Evolutionary conservation across 2,329 filamentous ascomycete species (phyloP), one percentile per base, ranked within the genome.

Genomic region (Colletotrichum agaves): DNA sequence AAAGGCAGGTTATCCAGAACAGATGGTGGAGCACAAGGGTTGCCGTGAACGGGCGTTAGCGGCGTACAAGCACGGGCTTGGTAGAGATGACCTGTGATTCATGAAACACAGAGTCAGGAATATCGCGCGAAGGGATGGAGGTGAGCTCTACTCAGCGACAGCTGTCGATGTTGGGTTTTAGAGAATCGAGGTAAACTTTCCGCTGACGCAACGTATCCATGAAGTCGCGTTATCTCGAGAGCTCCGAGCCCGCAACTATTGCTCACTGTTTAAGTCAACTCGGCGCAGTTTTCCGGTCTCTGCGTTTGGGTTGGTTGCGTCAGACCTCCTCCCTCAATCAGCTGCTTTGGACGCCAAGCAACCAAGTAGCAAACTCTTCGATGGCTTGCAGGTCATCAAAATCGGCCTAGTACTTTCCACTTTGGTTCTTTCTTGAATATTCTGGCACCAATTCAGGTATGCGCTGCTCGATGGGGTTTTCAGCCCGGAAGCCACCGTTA

Each of bases 1-100:
- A 79, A 90, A 86, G 78, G 84, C 82, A 7, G 91, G 91, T 0
- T 97, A 97, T 75, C 93, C 93, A 0, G 82, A 83, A 76, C 87
- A 88, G 8, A 90, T 95, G 71, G 92, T 97, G 1, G 86, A 91
- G 44, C 94, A 97, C 77, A 91, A 90, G 74, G 82, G 82, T 12
- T 86, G 87, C 59, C 86, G 93, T 66, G 88, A 91, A 59, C 84
- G 87, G 71, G 91, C 91, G 31, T 79, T 96, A 75, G 81, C 79
- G 61, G 87, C 88, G 71, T 97, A 94, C 76, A 95, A 94, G 78
- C 82, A 82, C 41, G 90, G 87, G 0, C 77, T 90, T 7, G 49
- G 50, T 7, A 47, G 60, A 82, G 84, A 53, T 73, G 69, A 74
- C 56, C 33, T 69, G 33, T 69, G 27, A 39, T 27, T 8, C 6